Conservation (phyloP, 106 monocot species). For the Allium sativum region DNA sequence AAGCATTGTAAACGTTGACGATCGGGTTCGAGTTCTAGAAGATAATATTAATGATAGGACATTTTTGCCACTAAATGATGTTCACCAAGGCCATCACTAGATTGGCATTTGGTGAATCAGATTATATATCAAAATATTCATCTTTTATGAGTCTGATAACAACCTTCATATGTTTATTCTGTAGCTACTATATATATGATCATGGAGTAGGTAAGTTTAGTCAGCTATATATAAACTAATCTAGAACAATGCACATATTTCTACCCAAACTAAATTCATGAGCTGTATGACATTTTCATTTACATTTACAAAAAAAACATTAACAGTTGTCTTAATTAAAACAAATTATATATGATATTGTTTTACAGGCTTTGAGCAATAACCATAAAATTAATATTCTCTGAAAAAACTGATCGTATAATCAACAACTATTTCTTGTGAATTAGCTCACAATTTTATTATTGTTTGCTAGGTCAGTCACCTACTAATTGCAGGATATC, state of each 20-base stretch:
- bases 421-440: no score
- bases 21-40: conserved; percentile 5
- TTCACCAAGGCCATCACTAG: no score
- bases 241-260: not conserved
- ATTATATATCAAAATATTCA: conserved; percentile 1
- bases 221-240: not conserved
- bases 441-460: no score
- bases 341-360: no score
- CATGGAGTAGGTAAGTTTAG: not conserved
- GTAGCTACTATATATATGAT: not conserved
- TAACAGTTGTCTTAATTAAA: no score
- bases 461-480: no score
- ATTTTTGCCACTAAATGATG: not conserved
- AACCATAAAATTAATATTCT: no score
- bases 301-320: no score
- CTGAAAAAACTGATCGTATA: no score
- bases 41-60: not conserved
- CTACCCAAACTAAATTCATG: conserved; percentile 1
- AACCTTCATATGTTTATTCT: conserved; percentile 5
- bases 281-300: not conserved
- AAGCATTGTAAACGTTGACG: not conserved
- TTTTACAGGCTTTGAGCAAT: no score
- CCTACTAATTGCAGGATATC: no score
- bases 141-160: not conserved
- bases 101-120: not conserved